Evolutionary conservation across 768 basidiomycete species (phyloP), one percentile per base, ranked within the genome.

Genomic region (Serendipita sp.): DNA sequence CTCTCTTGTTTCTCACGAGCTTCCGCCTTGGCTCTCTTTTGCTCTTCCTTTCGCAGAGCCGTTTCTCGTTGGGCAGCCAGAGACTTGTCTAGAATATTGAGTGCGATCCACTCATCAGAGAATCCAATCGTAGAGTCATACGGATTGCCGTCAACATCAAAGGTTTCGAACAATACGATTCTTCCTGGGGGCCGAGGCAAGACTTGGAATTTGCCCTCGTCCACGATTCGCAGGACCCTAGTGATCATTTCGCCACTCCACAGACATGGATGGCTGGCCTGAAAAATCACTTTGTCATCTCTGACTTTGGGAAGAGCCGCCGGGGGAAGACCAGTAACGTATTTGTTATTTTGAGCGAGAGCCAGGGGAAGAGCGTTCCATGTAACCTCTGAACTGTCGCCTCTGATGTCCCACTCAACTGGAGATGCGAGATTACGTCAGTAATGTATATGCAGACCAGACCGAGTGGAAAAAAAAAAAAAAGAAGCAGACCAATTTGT

Each of bases 211-310:
- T 31, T 58, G 3, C 53, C 53, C 13, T 11, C 7, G 11, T 58
- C 53, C 22, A 58, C 17, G 9, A 28, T 31, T 17, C 16, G 13
- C 11, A 24, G n/a, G 16, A 58, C 31, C 9, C 31, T 22, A 11
- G 22, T 17, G 53, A 58, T 58, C 17, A 58, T 31, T 17, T 33
- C 53, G 3, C 53, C 53, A 33, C 31, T 58, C 53, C 53, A 58
- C 3, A 58, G 22, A 7, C 22, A 58, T 20, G 53, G 53, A 31
- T 58, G 53, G 30, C 53, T 58, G 16, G 53, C 53, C 31, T 58
- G 53, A 24, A 58, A 58, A 22, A 58, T 31, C 3, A 58, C 53
- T 58, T 58, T 58, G 53, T 58, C 53, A 24, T 58, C 53, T n/a
- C 31, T 58, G 24, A 58, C 28, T n/a, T 58, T 58, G 17, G 53